phyloP scores from a whole-genome alignment of 352 stramenopile species.

The Plasmopara viticola region DNA sequence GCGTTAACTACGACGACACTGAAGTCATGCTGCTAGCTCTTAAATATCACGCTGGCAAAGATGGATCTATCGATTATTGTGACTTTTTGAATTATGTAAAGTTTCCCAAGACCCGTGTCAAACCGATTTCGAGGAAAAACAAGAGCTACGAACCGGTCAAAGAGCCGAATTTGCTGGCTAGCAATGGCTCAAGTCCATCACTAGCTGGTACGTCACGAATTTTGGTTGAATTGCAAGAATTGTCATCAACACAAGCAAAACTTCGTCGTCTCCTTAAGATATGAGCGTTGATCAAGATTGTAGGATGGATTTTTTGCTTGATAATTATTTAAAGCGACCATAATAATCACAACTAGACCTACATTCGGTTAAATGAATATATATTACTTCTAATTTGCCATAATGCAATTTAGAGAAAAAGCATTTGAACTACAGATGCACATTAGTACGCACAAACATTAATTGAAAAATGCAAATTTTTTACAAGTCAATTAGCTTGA shows the following conservation, averaged over 20 bases:
- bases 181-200: background rate
- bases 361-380: no score
- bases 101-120: background rate
- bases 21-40: constrained; percentile 42
- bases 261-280: constrained; percentile 27
- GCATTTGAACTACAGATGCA: no score
- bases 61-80: constrained; percentile 56
- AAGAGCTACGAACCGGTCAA: background rate
- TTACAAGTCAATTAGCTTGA: no score
- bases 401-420: no score
- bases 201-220: constrained; percentile 24
- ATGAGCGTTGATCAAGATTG: no score
- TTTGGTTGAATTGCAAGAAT: constrained; percentile 32
- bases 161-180: background rate
- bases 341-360: no score
- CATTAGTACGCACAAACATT: no score
- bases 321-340: no score
- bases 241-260: constrained; percentile 33
- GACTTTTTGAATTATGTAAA: no score
- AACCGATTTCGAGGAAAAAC: background rate
- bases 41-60: constrained; percentile 45
- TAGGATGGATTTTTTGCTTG: no score
- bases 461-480: no score
- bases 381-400: no score
- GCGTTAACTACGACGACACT: constrained; percentile 35